These are phyloP conservation scores for Rhodomyrtus tomentosa DNA, from an alignment of 345 rosid species.

Conservation along the genomic window DNA sequence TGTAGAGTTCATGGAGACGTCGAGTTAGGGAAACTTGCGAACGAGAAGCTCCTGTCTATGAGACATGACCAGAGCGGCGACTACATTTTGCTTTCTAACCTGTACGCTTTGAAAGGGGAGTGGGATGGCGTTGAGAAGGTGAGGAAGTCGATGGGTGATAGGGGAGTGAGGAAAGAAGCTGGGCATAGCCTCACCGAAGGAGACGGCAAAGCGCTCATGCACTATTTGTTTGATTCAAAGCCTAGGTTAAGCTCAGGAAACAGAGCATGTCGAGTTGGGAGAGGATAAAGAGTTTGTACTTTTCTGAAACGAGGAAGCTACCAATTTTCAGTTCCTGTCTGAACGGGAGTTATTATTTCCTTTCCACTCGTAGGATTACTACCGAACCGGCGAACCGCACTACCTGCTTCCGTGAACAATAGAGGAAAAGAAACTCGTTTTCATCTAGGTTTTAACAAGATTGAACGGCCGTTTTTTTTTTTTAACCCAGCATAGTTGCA, in stretches of 20 bases:
- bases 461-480: not conserved
- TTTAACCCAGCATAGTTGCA: too few relatives aligned
- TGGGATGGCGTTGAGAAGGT: constrained; percentile 30
- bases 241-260: not conserved
- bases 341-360: not conserved
- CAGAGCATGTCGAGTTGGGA: not conserved
- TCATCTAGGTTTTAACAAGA: not conserved
- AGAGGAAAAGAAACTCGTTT: not conserved
- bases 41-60: constrained; percentile 20
- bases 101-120: constrained; percentile 30
- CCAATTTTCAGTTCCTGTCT: not conserved
- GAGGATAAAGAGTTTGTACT: not conserved
- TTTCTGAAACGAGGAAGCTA: not conserved
- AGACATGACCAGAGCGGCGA: constrained; percentile 24
- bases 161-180: constrained; percentile 21
- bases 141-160: constrained; percentile 29
- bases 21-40: constrained; percentile 26
- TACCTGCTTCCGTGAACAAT: not conserved
- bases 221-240: not conserved
- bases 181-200: constrained; percentile 35
- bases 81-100: constrained; percentile 27
- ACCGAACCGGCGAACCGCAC: not conserved
- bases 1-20: constrained; percentile 35
- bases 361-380: not conserved
- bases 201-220: constrained; percentile 3